Conservation (phyloP, 1,284 basidiomycete species). For the Sporisorium exsertum region DNA sequence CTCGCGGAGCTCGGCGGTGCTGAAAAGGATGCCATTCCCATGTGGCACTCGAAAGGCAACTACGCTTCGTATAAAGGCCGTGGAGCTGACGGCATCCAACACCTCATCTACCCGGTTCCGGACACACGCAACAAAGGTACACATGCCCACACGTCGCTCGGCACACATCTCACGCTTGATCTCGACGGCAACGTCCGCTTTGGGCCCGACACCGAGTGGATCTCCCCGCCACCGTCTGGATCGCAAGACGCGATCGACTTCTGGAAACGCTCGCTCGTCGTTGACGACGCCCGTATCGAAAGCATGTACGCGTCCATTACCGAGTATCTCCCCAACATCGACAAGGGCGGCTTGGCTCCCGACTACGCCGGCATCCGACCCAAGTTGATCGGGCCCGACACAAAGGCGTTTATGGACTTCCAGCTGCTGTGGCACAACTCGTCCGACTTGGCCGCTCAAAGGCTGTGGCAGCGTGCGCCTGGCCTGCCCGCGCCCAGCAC, state of each 20-base stretch:
- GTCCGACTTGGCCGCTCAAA: conserved; percentile 43
- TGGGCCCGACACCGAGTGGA: conserved; percentile 94
- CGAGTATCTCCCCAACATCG: conserved; percentile 80
- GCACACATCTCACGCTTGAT: conserved; percentile 74
- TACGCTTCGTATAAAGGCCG: conserved; percentile 64
- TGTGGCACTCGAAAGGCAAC: conserved; percentile 66
- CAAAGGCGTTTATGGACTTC: conserved; percentile 85
- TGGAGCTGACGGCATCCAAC: conserved; percentile 47
- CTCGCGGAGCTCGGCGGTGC: conserved; percentile 23
- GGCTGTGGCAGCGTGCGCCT: conserved; percentile 59
- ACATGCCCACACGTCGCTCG: conserved; percentile 64
- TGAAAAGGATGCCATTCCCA: conserved; percentile 39
- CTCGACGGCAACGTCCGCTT: conserved; percentile 88
- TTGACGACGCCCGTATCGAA: conserved; percentile 52
- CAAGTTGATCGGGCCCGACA: conserved; percentile 81
- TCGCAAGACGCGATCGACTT: conserved; percentile 45
- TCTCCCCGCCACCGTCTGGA: conserved; percentile 64
- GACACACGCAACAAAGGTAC: conserved; percentile 49
- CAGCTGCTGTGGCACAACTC: conserved; percentile 69
- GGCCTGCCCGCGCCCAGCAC: conserved; percentile 19
- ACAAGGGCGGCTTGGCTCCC: conserved; percentile 77
- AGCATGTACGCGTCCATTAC: conserved; percentile 61
- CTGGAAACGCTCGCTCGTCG: conserved; percentile 51
- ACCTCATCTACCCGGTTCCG: conserved; percentile 66
- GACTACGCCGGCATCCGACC: conserved; percentile 94